Base-by-base conservation (phyloP, 352 stramenopile species). In the Phytophthora ramorum region DNA sequence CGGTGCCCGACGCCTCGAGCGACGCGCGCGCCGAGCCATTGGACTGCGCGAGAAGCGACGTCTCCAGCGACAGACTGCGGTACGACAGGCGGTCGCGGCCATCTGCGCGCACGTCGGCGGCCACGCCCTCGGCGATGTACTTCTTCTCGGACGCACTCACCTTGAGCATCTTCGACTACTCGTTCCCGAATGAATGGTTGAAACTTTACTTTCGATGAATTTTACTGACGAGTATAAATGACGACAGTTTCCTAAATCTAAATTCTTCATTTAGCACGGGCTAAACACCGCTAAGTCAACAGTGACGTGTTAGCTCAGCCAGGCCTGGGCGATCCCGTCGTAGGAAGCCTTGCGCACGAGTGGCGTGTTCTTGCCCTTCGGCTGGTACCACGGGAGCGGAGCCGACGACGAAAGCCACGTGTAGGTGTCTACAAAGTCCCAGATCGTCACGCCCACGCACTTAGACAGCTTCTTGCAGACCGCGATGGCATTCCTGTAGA, bases 21-120 rank as follows among this genome's bases (percentile, higher is more conserved):
- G 80, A 91, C 26, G 88, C 83, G 28, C 86, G 80, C 58, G 83
- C 83, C 47, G 86, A 94, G 28, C 84, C 86, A 62, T 94, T 91
- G 45, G 83, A 92, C 73, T 95, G 86, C 51, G 79, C 70, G 13
- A 93, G 73, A 30, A 93, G 54, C 52, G 81, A 87, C 45, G 82
- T 93, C 66, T 95, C 84, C 24, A 95, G 63, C 20, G 74, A 63
- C 41, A 91, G 52, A 52, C 59, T 79, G 54, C 86, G 84, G 69
- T 90, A 90, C 28, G 75, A 81, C 24, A 93, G 73, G 3, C 86
- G 83, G 34, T 74, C 64, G 47, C 86, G 86, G 9, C 83, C 79
- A 46, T 95, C 86, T 7, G 81, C 83, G 57, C 86, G 86, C 45
- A 93, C 80, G 57, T 91, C 77, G 24, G 79, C 72, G n/a, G 75